These are phyloP conservation scores for Phaffia australis DNA, from an alignment of 768 basidiomycete species.

Conservation along the genomic window DNA sequence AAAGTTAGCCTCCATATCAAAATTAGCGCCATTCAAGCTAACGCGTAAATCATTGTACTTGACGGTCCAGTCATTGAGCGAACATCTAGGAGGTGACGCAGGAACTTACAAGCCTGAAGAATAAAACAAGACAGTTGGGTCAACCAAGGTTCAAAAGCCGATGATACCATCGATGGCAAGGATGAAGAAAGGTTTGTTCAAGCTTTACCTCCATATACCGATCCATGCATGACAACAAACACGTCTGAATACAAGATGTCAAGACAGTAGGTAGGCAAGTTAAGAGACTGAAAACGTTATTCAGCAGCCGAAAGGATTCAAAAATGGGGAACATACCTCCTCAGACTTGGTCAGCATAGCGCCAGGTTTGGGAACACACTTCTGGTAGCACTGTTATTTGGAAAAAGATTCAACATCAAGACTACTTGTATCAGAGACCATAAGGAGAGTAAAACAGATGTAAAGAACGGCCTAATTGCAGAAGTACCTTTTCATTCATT, in stretches of 20 bases:
- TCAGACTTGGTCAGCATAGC: slow-evolving; percentile 58
- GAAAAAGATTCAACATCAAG: not conserved
- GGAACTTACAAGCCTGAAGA: slow-evolving; percentile 12
- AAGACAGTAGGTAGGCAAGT: not conserved
- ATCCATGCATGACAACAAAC: slow-evolving; percentile 63
- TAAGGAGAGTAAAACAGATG: not conserved
- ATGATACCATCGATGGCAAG: not conserved
- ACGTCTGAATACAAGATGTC: slow-evolving; percentile 46
- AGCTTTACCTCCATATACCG: slow-evolving; percentile 75
- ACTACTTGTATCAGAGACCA: not conserved
- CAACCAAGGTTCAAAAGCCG: not conserved
- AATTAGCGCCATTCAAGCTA: no score
- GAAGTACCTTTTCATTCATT: slow-evolving; percentile 51
- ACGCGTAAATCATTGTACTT: no score
- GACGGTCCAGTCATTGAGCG: not conserved
- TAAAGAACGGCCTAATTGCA: not conserved
- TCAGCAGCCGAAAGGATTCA: not conserved
- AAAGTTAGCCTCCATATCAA: not conserved
- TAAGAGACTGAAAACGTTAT: not conserved
- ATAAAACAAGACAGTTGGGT: not conserved
- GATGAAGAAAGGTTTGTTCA: no score
- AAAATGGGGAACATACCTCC: slow-evolving; percentile 45
- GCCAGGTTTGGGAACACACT: slow-evolving; percentile 67
- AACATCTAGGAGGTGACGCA: not conserved
- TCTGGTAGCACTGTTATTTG: slow-evolving; percentile 48